Percentiles rank a stretch among this genome's conserved stretches.
Evolutionary conservation across 192 early-diverging fungal species (phyloP).

Genomic region (Endogone sp.): DNA sequence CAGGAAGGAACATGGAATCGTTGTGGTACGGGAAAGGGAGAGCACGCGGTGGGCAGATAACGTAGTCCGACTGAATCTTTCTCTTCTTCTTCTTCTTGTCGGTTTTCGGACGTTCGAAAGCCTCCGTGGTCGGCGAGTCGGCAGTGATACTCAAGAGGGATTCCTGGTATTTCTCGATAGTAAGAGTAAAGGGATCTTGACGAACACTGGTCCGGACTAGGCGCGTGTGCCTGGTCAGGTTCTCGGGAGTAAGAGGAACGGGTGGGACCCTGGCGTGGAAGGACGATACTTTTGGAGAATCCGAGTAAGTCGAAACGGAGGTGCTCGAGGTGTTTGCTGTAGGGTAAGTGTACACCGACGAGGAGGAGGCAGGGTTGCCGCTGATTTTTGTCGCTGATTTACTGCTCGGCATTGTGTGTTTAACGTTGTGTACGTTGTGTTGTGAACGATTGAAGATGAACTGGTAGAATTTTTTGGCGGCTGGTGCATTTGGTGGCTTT

Average conservation of each 20-base stretch:
- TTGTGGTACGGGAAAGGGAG: slow-evolving; percentile 20
- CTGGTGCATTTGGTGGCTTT: neutral
- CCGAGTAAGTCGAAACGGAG: neutral
- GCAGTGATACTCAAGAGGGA: neutral
- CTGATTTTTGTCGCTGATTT: neutral
- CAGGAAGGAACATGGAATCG: slow-evolving; percentile 11
- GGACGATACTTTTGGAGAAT: neutral
- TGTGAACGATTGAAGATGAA: neutral
- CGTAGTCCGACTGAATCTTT: slow-evolving; percentile 4
- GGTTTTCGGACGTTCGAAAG: neutral
- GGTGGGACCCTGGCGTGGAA: neutral
- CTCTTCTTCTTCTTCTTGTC: neutral
- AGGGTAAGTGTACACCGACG: neutral
- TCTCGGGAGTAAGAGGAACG: neutral
- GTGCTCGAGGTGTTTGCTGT: neutral
- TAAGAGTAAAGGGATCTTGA: neutral
- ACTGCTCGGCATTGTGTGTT: neutral
- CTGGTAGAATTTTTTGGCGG: neutral
- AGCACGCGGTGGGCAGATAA: slow-evolving; percentile 9
- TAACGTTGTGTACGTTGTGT: no score
- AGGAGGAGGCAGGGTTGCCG: neutral
- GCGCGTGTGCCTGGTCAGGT: neutral
- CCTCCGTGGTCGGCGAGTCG: neutral
- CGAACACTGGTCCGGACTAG: neutral
- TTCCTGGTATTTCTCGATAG: neutral